Evolutionary conservation across 768 basidiomycete species (phyloP), one percentile per base, ranked within the genome.

Genomic region (Auricularia sp.): DNA sequence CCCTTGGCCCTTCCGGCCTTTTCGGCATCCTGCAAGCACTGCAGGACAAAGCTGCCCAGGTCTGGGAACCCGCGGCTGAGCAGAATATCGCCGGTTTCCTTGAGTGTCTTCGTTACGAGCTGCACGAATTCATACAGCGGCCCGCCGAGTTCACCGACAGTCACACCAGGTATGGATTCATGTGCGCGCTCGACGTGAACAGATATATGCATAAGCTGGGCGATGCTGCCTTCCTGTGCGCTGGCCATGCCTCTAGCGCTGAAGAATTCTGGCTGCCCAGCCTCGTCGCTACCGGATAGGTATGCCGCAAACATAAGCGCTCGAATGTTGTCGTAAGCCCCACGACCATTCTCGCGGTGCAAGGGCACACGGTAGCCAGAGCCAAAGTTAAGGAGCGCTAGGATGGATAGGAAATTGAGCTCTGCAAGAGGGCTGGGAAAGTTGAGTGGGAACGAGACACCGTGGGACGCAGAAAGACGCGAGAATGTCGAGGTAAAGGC

Each of bases 281-380:
- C 80, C 29, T 82, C 83, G 8, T 79, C 73, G 6, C 82, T 75
- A 3, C 87, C 87, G 34, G 84, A 80, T 67, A 94, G 79, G 74
- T 87, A 91, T 67, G 91, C 75, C 14, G 85, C 81, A 69, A 93
- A 84, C 36, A 84, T 78, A 61, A 95, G 81, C 2, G 85, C 87
- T 62, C 88, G 82, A 70, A 93, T 89, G 64, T 84, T 85, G 73
- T 94, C 90, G 82, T 87, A 93, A 66, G 91, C 90, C 23, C 92
- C 91, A 51, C 90, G 84, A 14, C 86, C 84, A 2, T 87, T 87
- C 64, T 84, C 83, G 14, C 75, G 74, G 73, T 90, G 91, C 44
- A 95, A 80, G 3, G 87, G 84, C 3, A 80, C 77, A 33, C 90
- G 87, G 73, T 90, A 94, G 42, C 89, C 90, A 1, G 89, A 90